Evolutionary conservation across 2,329 filamentous ascomycete genomes (phyloP), one percentile per base, ranked within the genome.

Genomic region (Fusarium paranaense): DNA sequence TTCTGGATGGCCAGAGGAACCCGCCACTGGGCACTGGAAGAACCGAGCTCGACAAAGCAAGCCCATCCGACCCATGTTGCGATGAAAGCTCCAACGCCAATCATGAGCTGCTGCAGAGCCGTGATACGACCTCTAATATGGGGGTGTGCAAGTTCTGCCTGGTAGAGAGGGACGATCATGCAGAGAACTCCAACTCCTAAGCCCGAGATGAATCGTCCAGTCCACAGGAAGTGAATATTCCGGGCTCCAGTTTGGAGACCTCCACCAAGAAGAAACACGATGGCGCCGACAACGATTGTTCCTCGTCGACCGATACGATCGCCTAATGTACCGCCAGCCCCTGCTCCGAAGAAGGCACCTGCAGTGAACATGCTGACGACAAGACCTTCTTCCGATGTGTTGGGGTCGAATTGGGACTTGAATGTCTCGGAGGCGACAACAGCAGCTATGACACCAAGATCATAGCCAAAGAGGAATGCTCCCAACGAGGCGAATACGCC

Each of bases 61-160:
- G 80, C 79, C 78, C 91, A 95, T 0, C 90, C 90, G 47, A 93
- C 89, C 93, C 93, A 95, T 1, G 90, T 88, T 0, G 94, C 93
- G 25, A 91, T 84, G 13, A 96, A 87, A 27, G 93, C 86, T 67
- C 94, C 94, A 37, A 95, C 88, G 2, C 93, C 93, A 64, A 95
- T 81, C 93, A 95, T 95, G 79, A 95, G 95, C 78, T 95, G 93
- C 80, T 95, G 93, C 18, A 96, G 85, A 35, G 90, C 89, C 1
- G 93, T 95, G 32, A 96, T 11, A 69, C 90, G 86, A 32, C 93
- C 94, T 81, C 94, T 90, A 76, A 95, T 95, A 66, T 87, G 89
- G 3, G 94, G 94, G 80, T 95, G 94, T 4, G 92, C 91, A 35
- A 95, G 87, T 78, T 96, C 94, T 20, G 92, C 92, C 80, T 95